Evolutionary conservation across 345 rosid genomes (phyloP), one percentile per base, ranked within the genome.

Genomic region (Crucihimalaya himalaica): DNA sequence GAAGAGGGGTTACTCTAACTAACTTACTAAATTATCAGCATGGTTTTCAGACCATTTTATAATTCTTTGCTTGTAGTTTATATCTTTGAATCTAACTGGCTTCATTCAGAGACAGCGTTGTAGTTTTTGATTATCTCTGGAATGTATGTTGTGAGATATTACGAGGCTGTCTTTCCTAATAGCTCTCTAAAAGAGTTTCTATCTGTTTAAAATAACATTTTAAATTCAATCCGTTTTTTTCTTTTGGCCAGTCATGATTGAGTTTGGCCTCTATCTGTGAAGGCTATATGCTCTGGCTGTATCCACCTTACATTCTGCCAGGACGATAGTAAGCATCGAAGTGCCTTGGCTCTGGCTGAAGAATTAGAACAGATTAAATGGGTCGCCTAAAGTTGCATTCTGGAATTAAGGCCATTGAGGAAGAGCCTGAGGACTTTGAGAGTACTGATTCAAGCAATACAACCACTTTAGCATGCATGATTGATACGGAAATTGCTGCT

Each of bases 341-440:
- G 70, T 53, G 72, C 67, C 67, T 79, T 71, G 54, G 81, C 74
- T 82, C 79, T 37, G 39, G 51, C 45, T 29, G 58, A 47, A 69
- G 63, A 11, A 54, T 68, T 59, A 69, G 42, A 71, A 62, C 59
- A 59, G 79, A 72, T 71, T 40, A 53, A 34, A 95, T 95, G 99
- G 99, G 98, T 76, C 96, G 97, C 56, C 77, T 88, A 63, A 95
- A 92, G 92, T 70, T 88, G 87, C 92, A 85, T 53, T 74, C 96
- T 27, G 99, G 97, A 78, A 92, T 92, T 80, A 92, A 87, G 71
- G 81, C 89, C 34, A 92, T 92, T 68, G 96, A 92, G 84, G 99
- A 95, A 84, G 98, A 92, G 80, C 97, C 97, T 14, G 97, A 87
- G 87, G 97, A 90, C 43, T 85, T 69, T 72, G 98, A 90, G 58